Percentiles rank a stretch among this genome's conserved stretches.
Evolutionary conservation across 805 yeast species (phyloP).

Genomic region (Suhomyces pyralidae): DNA sequence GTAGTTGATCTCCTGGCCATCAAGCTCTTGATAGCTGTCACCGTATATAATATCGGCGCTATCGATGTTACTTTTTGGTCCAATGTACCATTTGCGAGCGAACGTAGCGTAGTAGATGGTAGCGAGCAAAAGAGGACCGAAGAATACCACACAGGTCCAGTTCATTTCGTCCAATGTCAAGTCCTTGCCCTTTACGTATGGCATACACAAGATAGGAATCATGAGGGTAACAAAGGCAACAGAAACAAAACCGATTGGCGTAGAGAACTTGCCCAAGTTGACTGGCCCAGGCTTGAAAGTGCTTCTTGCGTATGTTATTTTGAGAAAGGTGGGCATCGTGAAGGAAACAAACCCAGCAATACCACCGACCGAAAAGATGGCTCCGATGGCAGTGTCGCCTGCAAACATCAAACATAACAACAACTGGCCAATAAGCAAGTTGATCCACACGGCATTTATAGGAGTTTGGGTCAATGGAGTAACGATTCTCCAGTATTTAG

Average conservation of each 20-base stretch:
- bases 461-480: slow-evolving; percentile 57
- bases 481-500: slow-evolving; percentile 48
- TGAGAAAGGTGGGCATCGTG: slow-evolving; percentile 58
- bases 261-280: slow-evolving; percentile 53
- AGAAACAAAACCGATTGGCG: slow-evolving; percentile 48
- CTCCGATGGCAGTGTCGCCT: slow-evolving; percentile 63
- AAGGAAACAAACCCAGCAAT: slow-evolving; percentile 67
- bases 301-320: slow-evolving; percentile 52
- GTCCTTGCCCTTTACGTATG: slow-evolving; percentile 34
- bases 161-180: slow-evolving; percentile 42
- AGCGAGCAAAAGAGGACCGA: slow-evolving; percentile 56
- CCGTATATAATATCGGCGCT: slow-evolving; percentile 27
- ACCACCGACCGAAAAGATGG: slow-evolving; percentile 72
- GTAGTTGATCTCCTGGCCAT: not conserved
- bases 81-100: slow-evolving; percentile 59
- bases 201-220: slow-evolving; percentile 63
- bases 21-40: slow-evolving; percentile 11
- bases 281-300: slow-evolving; percentile 65
- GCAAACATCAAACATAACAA: slow-evolving; percentile 58
- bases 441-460: slow-evolving; percentile 60
- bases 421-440: slow-evolving; percentile 53
- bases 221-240: slow-evolving; percentile 49
- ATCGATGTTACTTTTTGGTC: slow-evolving; percentile 56
- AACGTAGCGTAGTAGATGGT: slow-evolving; percentile 47
- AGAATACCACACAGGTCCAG: slow-evolving; percentile 62